phyloP scores from a whole-genome alignment of 768 basidiomycete species.

The Suillus lakei region DNA sequence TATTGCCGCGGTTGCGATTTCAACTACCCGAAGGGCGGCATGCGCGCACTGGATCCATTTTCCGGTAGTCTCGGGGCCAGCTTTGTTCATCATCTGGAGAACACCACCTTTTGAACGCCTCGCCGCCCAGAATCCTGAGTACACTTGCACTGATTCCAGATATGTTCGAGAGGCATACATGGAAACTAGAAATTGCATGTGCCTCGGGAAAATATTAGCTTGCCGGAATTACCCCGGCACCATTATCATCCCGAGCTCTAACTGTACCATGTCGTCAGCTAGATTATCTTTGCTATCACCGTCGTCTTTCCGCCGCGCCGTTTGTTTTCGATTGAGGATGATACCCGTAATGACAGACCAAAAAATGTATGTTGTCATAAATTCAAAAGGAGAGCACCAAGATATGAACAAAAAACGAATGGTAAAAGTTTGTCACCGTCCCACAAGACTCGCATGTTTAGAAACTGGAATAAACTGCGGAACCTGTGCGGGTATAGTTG shows the following conservation, averaged over 20 bases:
- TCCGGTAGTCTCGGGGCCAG: neutral
- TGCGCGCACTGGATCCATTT: neutral
- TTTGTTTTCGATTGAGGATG: neutral
- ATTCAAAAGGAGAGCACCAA: neutral
- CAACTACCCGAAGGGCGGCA: neutral
- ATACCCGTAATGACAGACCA: neutral
- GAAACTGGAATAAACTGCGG: constrained; percentile 25
- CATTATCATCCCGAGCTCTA: neutral
- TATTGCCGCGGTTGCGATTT: neutral
- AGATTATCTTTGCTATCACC: neutral
- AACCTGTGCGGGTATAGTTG: constrained; percentile 10
- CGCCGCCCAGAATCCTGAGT: neutral
- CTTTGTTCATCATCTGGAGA: neutral
- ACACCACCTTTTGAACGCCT: neutral
- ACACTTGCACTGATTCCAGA: neutral
- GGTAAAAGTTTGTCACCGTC: constrained; percentile 24
- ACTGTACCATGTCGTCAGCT: neutral
- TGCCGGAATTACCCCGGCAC: neutral
- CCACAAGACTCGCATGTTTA: constrained; percentile 35
- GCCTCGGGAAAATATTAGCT: neutral
- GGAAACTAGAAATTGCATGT: neutral
- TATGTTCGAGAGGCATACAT: neutral
- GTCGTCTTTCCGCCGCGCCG: neutral
- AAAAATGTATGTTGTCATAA: neutral
- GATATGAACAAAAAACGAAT: neutral